These are phyloP conservation scores for Cryptococcus wingfieldii DNA, from an alignment of 1,284 basidiomycete genomes.

Conservation along the genomic window DNA sequence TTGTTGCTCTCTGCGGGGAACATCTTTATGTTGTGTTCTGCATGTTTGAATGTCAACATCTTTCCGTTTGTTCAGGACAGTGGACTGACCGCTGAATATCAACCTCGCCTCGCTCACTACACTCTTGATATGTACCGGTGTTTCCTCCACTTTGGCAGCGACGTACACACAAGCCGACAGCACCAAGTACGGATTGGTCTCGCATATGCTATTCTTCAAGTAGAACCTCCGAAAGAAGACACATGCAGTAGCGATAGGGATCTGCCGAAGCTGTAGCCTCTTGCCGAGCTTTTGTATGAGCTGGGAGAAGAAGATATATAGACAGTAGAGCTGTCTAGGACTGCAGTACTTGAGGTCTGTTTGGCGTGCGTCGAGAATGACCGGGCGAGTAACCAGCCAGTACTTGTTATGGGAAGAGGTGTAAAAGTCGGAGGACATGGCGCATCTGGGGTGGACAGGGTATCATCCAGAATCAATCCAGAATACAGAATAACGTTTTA, in stretches of 20 bases:
- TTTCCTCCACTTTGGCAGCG: conserved; percentile 94
- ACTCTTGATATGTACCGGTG: conserved; percentile 88
- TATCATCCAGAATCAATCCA: too few species aligned
- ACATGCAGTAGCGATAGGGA: conserved; percentile 86
- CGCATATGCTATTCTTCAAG: conserved; percentile 85
- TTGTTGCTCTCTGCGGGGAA: conserved; percentile 84
- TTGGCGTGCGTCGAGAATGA: conserved; percentile 64
- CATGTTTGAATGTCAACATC: background rate
- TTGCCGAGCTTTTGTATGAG: conserved; percentile 82
- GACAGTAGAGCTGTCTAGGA: conserved; percentile 68
- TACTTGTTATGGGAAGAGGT: conserved; percentile 48
- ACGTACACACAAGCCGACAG: conserved; percentile 91
- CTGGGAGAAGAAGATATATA: conserved; percentile 80
- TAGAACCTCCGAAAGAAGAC: conserved; percentile 95
- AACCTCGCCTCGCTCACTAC: conserved; percentile 77
- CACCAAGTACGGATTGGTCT: conserved; percentile 89
- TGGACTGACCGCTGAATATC: conserved; percentile 67
- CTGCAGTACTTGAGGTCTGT: conserved; percentile 74
- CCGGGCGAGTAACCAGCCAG: conserved; percentile 80
- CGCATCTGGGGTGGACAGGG: background rate
- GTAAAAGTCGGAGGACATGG: conserved; percentile 46
- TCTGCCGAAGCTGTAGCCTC: conserved; percentile 75
- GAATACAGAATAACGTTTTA: background rate
- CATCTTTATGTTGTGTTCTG: conserved; percentile 63
- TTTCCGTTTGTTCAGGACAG: background rate